A percentile compares a stretch with the other conserved stretches of the same genome.
Conservation (phyloP, 2,329 filamentous ascomycete genomes). For the Trichoderma brevicompactum region DNA sequence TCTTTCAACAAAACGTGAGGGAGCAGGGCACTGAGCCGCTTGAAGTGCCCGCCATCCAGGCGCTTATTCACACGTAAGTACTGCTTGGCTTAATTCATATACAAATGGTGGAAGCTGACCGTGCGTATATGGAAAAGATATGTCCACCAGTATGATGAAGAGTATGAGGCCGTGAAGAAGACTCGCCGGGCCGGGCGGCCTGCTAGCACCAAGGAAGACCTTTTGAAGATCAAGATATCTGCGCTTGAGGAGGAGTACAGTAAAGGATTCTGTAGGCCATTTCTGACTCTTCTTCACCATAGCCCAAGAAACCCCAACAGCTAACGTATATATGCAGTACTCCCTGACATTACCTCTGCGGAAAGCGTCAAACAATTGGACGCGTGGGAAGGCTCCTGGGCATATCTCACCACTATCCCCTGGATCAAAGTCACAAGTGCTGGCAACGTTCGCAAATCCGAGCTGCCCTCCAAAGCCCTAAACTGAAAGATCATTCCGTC, state of each 20-base stretch:
- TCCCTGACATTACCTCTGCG: conserved; percentile 75
- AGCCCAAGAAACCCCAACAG: not conserved
- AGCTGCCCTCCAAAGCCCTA: conserved; percentile 69
- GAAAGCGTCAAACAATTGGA: conserved; percentile 68
- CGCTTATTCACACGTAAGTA: conserved; percentile 63
- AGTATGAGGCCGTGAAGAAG: conserved; percentile 67
- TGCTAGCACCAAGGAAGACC: conserved; percentile 74
- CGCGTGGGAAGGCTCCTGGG: conserved; percentile 84
- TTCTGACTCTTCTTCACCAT: not conserved
- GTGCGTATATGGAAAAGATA: conserved; percentile 51
- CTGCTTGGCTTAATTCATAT: not conserved
- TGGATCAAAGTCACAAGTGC: conserved; percentile 75
- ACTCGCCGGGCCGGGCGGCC: conserved; percentile 78
- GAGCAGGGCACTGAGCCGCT: conserved; percentile 55
- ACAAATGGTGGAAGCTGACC: conserved; percentile 34
- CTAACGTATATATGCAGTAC: conserved; percentile 49
- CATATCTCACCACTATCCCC: conserved; percentile 72
- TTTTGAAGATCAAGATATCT: conserved; percentile 72
- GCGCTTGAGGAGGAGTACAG: conserved; percentile 78
- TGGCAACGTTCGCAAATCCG: conserved; percentile 69
- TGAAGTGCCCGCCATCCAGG: conserved; percentile 60
- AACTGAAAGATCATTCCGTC: conserved; percentile 29
- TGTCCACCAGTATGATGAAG: conserved; percentile 71
- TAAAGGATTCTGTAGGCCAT: conserved; percentile 74
- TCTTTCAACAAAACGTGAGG: conserved; percentile 70